phyloP scores from a whole-genome alignment of 2,329 filamentous ascomycete genomes.

The Verticillium alfalfae region DNA sequence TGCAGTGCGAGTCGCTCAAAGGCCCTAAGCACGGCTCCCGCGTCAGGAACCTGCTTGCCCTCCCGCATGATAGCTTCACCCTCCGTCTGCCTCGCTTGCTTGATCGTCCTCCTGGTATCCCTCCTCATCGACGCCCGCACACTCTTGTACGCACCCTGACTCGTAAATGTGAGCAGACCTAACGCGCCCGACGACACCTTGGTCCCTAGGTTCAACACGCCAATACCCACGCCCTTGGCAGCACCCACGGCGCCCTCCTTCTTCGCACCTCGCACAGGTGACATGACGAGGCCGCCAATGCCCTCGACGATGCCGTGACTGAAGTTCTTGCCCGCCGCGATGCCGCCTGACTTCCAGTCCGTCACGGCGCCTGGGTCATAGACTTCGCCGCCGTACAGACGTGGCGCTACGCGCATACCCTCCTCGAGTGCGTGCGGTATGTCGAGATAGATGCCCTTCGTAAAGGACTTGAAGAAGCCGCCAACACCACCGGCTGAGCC shows the following conservation, averaged over 20 bases:
- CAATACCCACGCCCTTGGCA: conserved; percentile 35
- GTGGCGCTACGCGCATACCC: conserved; percentile 47
- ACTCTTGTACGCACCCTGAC: conserved; percentile 12
- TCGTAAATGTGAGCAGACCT: conserved; percentile 14
- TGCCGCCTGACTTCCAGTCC: conserved; percentile 37
- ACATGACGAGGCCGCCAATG: conserved; percentile 33
- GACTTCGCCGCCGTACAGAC: conserved; percentile 36
- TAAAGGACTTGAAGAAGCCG: conserved; percentile 28
- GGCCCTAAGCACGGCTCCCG: neutral
- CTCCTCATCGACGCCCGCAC: conserved; percentile 9
- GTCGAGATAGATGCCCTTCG: conserved; percentile 34
- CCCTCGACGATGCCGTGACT: conserved; percentile 36
- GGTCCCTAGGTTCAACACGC: conserved; percentile 21
- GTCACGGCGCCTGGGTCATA: conserved; percentile 31
- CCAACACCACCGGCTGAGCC: conserved; percentile 17
- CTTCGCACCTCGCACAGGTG: conserved; percentile 34
- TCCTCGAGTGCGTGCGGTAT: conserved; percentile 42
- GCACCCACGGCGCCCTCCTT: conserved; percentile 32
- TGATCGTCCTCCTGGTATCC: conserved; percentile 4
- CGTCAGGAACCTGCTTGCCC: neutral
- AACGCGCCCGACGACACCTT: conserved; percentile 14
- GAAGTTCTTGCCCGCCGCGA: conserved; percentile 37
- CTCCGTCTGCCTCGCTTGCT: neutral
- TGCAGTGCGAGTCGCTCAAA: neutral
- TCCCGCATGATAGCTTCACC: neutral